Base-by-base conservation (phyloP, 768 basidiomycete genomes). In the Pleurotus cornucopiae region DNA sequence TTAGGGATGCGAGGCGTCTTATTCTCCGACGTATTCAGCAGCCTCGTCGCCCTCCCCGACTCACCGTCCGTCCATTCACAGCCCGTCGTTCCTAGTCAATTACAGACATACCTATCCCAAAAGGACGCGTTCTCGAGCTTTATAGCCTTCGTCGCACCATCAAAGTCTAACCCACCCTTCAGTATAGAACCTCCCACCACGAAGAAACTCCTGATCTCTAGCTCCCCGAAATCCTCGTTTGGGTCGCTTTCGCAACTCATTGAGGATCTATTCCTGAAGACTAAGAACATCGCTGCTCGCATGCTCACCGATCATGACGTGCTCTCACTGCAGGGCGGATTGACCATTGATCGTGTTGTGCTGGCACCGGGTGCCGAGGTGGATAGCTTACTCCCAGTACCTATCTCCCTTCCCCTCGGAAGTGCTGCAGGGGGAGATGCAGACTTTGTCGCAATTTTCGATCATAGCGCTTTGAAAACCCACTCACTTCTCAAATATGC, bases 371-470 rank as follows among this genome's bases (percentile, higher is more conserved):
- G 77, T 58, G 66, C 64, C 2, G 69, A 64, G 2, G 61, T 63
- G 13, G 59, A 67, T 9, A 72, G 73, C 21, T 68, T 70, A 57
- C 51, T 83, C 14, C 86, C 91, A 14, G 63, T 89, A 44, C 72
- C 83, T 40, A 61, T 81, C 56, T 63, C 76, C 38, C 62, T 93
- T 59, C 84, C 90, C 58, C 68, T 94, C 30, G 77, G 77, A 23
- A 63, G 69, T 20, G 63, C 66, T 6, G 75, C 73, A 54, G 51
- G 62, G 6, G 83, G 83, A 16, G 71, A 73, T 47, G 77, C 82
- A 1, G 88, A 92, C 70, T 89, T 93, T 66, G 66, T 87, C 43
- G 86, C 83, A 56, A 71, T 98, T 34, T 74, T 93, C 39, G 91
- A 95, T 57, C 82, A 88, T 47, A 76, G 71, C 47, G 75, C 98